These are phyloP conservation scores for Suillus plorans DNA, from an alignment of 768 basidiomycete species.

Conservation along the genomic window DNA sequence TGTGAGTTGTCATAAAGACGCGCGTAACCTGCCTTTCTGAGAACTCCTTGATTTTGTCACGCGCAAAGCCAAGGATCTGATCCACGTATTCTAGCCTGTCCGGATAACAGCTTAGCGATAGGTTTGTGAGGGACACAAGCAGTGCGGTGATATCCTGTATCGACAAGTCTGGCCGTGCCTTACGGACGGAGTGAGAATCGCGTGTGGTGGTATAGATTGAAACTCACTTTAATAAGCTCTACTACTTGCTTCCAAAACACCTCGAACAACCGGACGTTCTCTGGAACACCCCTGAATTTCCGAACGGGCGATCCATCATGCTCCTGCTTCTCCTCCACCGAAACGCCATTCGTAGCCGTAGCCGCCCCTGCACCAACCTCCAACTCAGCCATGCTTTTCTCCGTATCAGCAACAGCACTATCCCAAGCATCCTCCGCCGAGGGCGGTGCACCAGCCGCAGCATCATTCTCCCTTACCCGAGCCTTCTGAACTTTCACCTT, in stretches of 20 bases:
- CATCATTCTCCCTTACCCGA: constrained; percentile 52
- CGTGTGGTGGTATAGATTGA: background rate
- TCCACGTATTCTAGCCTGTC: constrained; percentile 97
- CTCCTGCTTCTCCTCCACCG: constrained; percentile 40
- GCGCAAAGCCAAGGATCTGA: constrained; percentile 89
- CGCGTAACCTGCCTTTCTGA: constrained; percentile 60
- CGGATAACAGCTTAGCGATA: constrained; percentile 96
- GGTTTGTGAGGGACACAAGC: constrained; percentile 91
- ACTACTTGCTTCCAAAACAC: constrained; percentile 99
- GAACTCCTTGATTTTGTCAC: constrained; percentile 82
- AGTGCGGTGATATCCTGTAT: constrained; percentile 98
- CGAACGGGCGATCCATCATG: constrained; percentile 56
- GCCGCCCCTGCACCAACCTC: background rate
- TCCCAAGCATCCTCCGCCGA: constrained; percentile 28
- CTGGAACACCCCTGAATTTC: constrained; percentile 95
- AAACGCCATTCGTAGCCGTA: constrained; percentile 18
- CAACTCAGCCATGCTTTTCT: constrained; percentile 13
- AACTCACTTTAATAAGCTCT: constrained; percentile 87
- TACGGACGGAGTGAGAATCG: constrained; percentile 11
- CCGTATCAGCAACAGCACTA: constrained; percentile 21
- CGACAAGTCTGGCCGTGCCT: constrained; percentile 96
- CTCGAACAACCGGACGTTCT: constrained; percentile 93
- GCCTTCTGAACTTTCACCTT: constrained; percentile 77
- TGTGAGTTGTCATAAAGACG: background rate
- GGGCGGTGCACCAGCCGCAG: constrained; percentile 19